Percentiles rank a stretch among this genome's conserved stretches.
Evolutionary conservation across 192 early-diverging fungal species (phyloP).

Genomic region (Rhizophagus prolifer): DNA sequence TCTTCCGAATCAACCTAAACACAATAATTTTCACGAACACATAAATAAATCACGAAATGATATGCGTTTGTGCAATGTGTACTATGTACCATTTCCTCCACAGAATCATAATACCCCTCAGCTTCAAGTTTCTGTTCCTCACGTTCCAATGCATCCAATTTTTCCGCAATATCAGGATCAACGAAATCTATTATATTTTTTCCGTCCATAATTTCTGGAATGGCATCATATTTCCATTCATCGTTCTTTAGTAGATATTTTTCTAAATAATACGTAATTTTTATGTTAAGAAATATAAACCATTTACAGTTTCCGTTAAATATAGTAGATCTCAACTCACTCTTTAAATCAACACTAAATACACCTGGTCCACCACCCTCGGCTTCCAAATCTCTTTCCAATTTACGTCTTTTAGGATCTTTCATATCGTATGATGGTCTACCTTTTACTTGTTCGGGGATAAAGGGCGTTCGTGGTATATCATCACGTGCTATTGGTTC

Average conservation of each 20-base stretch:
- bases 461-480: constrained; percentile 74
- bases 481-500: constrained; percentile 85
- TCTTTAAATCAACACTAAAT: constrained; percentile 93
- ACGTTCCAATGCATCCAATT: constrained; percentile 89
- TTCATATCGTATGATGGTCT: constrained; percentile 73
- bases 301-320: background rate
- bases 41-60: background rate
- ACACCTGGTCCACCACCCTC: constrained; percentile 95
- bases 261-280: constrained; percentile 44
- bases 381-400: constrained; percentile 90
- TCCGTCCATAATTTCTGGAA: constrained; percentile 98
- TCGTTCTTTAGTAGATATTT: constrained; percentile 78
- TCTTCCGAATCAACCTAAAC: constrained; percentile 75
- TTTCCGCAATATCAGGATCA: constrained; percentile 96
- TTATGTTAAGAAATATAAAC: background rate
- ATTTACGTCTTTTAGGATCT: constrained; percentile 78
- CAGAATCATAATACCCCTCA: constrained; percentile 90
- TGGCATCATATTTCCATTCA: constrained; percentile 96
- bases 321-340: constrained; percentile 33
- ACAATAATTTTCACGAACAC: background rate
- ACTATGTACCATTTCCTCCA: constrained; percentile 59
- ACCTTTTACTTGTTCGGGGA: constrained; percentile 73
- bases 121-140: constrained; percentile 95
- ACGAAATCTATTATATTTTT: constrained; percentile 99
- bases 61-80: background rate